Base-by-base conservation (phyloP, 2,329 filamentous ascomycete genomes). In the Exophiala mesophila region DNA sequence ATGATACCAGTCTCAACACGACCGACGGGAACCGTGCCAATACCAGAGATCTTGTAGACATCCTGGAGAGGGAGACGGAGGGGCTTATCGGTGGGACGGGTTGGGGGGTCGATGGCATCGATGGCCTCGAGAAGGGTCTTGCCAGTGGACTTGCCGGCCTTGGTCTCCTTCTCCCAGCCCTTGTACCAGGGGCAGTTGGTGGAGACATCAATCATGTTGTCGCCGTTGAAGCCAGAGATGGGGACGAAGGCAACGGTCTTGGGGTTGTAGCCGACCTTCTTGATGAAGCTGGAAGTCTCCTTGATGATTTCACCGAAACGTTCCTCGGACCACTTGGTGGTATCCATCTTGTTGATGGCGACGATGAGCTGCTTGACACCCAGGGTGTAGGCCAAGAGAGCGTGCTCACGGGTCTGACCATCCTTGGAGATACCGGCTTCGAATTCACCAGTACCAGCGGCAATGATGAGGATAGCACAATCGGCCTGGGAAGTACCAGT, bases 391-490 rank as follows among this genome's bases (percentile, higher is more conserved):
- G 92, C 90, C 69, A 98, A 89, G 66, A 98, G 87, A 76, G 92
- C 92, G 87, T 98, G 92, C 88, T 98, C 92, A 87, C 92, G 92
- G 64, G 92, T 98, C 87, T 98, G 92, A 74, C 92, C 92, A 88
- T 97, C 92, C 88, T 98, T 98, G 84, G 92, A 97, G 86, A 98
- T 98, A 97, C 92, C 92, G 85, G 92, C 92, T 84, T 98, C 92
- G 84, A 98, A 98, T 83, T 98, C 92, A 96, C 92, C 92, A 88
- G 88, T 95, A 81, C 92, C 92, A 68, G 92, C 88, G 65, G 90
- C 92, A 76, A 98, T 98, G 78, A 98, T 97, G 80, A 98, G 89
- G 73, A 98, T 88, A 68, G 92, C 92, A 78, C 92, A 97, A 71
- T 98, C 92, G 65, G 92, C 92, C 85, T 97, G 92, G 74, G 92